A percentile compares a stretch with the other conserved stretches of the same genome.
Evolutionary conservation across 2,329 filamentous ascomycete genomes (phyloP).

Genomic region (Botryosphaeria dothidea): DNA sequence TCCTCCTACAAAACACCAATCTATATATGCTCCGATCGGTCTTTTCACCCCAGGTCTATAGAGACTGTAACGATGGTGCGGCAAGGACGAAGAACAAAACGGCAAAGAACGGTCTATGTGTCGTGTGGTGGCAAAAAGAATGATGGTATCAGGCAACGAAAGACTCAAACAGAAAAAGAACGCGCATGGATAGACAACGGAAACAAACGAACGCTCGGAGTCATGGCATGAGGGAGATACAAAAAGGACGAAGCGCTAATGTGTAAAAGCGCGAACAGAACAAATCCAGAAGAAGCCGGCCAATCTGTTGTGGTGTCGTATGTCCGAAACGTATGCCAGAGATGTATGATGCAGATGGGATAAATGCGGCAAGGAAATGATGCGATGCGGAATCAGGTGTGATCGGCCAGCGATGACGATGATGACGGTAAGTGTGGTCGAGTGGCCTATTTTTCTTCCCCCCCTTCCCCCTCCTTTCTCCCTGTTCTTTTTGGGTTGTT

Average conservation of each 20-base stretch:
- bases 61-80: background rate
- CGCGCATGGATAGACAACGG: background rate
- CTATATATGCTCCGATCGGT: constrained; percentile 2
- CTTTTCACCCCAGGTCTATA: background rate
- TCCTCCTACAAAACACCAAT: background rate
- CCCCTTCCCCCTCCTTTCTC: constrained; percentile 1
- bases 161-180: background rate
- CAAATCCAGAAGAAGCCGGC: background rate
- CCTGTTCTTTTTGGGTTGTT: background rate
- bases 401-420: constrained; percentile 2
- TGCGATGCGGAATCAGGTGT: background rate
- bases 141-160: constrained; percentile 1
- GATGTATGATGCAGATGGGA: background rate
- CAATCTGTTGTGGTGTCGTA: background rate
- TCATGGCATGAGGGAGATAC: background rate
- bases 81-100: background rate
- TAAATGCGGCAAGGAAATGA: background rate
- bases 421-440: background rate
- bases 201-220: background rate
- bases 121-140: background rate
- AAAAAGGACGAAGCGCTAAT: background rate
- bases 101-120: background rate
- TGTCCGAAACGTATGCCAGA: background rate
- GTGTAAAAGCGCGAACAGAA: background rate
- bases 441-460: constrained; percentile 3